Base-by-base conservation (phyloP, 2,329 filamentous ascomycete genomes). In the Aureobasidium subglaciale region DNA sequence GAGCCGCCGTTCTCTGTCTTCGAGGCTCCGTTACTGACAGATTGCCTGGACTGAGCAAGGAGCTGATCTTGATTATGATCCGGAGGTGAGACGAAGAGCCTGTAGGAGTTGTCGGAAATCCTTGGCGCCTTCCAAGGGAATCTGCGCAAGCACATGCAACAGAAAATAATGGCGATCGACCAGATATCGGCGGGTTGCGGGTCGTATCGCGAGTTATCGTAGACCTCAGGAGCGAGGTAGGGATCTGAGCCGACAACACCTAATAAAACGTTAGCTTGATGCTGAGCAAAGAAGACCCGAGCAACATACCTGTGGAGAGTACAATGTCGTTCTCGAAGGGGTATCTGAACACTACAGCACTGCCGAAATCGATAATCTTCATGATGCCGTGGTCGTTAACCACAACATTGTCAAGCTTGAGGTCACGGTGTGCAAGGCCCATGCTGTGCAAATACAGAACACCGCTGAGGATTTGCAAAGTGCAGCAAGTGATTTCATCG, bases 281-380 rank as follows among this genome's bases (percentile, higher is more conserved):
- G 15, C 10, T n/a, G 32, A 11, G 3, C 25, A 1, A 27, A 41
- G 18, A 11, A 9, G 24, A 5, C 11, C 5, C 16, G 15, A 15
- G 10, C 24, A 10, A 72, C 86, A 73, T 74, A 93, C 90, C 90
- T 68, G 83, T 85, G 34, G 90, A 88, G 41, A 86, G 77, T 13
- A 93, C 88, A 57, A 91, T 83, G 52, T 89, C 89, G 61, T 85
- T 90, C 72, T 99, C 93, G 66, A 99, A 97, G 0, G 93, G 93
- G 77, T 99, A 99, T 65, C 88, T 85, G 75, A 96, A 99, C 37
- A 99, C 92, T 62, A 93, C 91, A 0, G 93, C 92, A 73, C 91
- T 97, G 24, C 93, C 93, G 72, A 99, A 99, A 70, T 99, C 93
- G 65, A 99, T 99, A 61, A 99, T 88, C 73, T 99, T 99, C 90